Evolutionary conservation across 176 grass and related monocot genomes (phyloP).

Genomic region (Zoysia pacifica): DNA sequence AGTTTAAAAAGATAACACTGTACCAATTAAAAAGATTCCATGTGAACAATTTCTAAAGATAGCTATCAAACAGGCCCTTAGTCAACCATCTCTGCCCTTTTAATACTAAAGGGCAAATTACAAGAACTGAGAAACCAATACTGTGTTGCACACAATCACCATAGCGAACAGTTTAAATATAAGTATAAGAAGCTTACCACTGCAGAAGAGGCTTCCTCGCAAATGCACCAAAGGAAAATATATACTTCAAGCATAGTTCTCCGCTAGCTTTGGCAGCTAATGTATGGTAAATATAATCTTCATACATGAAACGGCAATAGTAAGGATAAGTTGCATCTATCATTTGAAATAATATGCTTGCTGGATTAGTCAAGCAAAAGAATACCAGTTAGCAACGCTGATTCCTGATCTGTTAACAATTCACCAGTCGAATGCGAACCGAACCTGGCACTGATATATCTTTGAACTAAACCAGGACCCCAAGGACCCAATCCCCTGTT

Average conservation of each 20-base stretch:
- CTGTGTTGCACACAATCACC: constrained; percentile 2
- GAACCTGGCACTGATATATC: constrained; percentile 85
- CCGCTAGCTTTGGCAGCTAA: constrained; percentile 98
- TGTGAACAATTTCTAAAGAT: background rate
- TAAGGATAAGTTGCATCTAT: constrained; percentile 28
- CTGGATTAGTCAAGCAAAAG: background rate
- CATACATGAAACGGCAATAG: constrained; percentile 29
- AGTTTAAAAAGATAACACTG: background rate
- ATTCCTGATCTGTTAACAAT: constrained; percentile 71
- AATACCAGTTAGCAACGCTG: constrained; percentile 74
- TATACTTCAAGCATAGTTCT: constrained; percentile 88
- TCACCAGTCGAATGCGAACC: constrained; percentile 69
- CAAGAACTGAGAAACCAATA: constrained; percentile 13
- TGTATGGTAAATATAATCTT: constrained; percentile 98
- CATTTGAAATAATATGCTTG: background rate
- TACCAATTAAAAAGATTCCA: background rate
- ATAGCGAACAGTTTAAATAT: background rate
- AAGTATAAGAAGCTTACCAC: constrained; percentile 57
- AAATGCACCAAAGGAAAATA: constrained; percentile 96
- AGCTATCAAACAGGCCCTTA: background rate
- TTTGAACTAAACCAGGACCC: constrained; percentile 83
- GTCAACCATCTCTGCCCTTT: background rate
- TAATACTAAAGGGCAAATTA: background rate
- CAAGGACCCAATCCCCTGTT: constrained; percentile 96
- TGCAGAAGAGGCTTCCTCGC: constrained; percentile 92